phyloP scores from a whole-genome alignment of 352 stramenopile species.

The Phytophthora ohioensis region DNA sequence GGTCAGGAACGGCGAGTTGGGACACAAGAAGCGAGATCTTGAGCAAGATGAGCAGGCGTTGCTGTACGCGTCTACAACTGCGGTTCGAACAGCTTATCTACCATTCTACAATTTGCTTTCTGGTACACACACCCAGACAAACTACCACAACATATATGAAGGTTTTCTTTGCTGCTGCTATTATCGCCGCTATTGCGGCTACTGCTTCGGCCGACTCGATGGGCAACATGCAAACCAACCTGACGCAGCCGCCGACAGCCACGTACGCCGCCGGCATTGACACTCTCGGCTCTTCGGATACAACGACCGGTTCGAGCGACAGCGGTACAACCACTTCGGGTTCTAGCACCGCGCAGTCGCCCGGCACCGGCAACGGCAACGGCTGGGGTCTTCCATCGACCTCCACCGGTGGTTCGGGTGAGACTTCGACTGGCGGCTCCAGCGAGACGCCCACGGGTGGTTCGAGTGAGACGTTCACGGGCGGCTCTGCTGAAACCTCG shows the following conservation, averaged over 20 bases:
- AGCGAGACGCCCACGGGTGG: constrained; percentile 5
- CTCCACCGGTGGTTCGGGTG: background rate
- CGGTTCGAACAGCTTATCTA: background rate
- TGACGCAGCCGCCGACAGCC: constrained; percentile 19
- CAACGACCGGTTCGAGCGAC: constrained; percentile 14
- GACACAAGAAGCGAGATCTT: constrained; percentile 33
- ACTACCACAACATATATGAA: constrained; percentile 32
- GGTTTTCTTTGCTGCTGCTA: constrained; percentile 26
- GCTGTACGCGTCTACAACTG: background rate
- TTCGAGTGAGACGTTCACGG: background rate
- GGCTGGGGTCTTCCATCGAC: constrained; percentile 10
- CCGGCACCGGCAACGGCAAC: constrained; percentile 2
- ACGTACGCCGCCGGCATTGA: constrained; percentile 30
- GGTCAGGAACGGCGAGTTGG: constrained; percentile 9
- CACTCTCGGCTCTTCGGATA: constrained; percentile 16
- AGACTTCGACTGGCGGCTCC: constrained; percentile 4
- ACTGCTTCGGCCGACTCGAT: constrained; percentile 34
- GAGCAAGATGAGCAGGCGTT: constrained; percentile 31
- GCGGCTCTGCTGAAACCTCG: constrained; percentile 6
- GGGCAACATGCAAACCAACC: constrained; percentile 16
- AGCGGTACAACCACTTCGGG: constrained; percentile 6
- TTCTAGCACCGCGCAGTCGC: background rate
- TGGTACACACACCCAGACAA: constrained; percentile 22
- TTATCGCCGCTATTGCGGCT: constrained; percentile 26
- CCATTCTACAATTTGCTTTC: constrained; percentile 40